These are phyloP conservation scores for Anastatica hierochuntica DNA, from an alignment of 345 rosid species.

Conservation along the genomic window DNA sequence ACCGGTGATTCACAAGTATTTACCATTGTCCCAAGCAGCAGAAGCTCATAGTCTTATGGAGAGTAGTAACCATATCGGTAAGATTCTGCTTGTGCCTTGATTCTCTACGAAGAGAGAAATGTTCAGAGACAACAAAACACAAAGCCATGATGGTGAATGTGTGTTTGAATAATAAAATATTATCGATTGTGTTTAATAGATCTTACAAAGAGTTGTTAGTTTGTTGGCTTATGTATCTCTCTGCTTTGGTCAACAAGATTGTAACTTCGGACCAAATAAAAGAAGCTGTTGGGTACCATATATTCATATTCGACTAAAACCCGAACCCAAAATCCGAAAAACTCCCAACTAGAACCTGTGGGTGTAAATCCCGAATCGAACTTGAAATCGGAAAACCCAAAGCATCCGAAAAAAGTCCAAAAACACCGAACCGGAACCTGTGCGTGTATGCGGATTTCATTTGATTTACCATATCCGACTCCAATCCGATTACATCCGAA, in stretches of 20 bases:
- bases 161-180: neutral
- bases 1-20: slow-evolving; percentile 45
- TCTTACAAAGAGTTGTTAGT: no score
- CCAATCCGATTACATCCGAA: no score
- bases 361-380: no score
- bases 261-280: neutral
- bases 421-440: no score
- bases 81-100: slow-evolving; percentile 60
- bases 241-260: neutral
- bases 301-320: neutral
- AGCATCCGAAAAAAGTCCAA: no score
- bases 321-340: no score
- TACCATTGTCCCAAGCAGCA: slow-evolving; percentile 52
- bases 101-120: neutral
- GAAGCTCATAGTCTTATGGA: slow-evolving; percentile 72
- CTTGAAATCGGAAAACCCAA: no score
- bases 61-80: slow-evolving; percentile 69
- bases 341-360: no score
- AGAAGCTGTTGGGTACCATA: no score
- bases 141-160: neutral
- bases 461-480: no score
- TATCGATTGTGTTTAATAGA: no score
- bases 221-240: neutral
- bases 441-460: no score
- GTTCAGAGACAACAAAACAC: neutral